Evolutionary conservation across 2,329 filamentous ascomycete species (phyloP).

Genomic region (Fusarium concolor): DNA sequence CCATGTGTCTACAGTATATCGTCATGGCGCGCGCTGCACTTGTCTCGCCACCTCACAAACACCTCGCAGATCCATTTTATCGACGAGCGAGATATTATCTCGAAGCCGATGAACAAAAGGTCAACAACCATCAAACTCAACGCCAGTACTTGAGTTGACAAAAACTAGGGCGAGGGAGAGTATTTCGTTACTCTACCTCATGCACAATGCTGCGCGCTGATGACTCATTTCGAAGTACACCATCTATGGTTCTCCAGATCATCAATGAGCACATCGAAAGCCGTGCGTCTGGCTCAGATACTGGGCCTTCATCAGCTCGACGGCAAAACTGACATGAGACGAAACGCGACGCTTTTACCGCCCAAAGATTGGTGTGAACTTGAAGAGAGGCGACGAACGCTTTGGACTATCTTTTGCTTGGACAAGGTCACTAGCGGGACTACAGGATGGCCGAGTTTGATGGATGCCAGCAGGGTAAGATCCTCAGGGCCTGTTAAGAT

Average conservation of each 20-base stretch:
- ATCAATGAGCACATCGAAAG: conserved; percentile 80
- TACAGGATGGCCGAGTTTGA: conserved; percentile 85
- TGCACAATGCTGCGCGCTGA: conserved; percentile 79
- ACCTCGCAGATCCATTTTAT: conserved; percentile 37
- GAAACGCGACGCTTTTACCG: conserved; percentile 78
- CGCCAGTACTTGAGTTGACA: not conserved
- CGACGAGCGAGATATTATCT: conserved; percentile 39
- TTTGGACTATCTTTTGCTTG: conserved; percentile 83
- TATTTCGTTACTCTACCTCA: conserved; percentile 70
- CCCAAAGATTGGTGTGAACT: conserved; percentile 81
- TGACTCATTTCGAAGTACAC: conserved; percentile 81
- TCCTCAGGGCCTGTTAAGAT: rapidly evolving
- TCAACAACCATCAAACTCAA: not conserved
- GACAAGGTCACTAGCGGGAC: conserved; percentile 87
- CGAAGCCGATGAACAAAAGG: conserved; percentile 43
- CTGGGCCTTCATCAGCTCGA: conserved; percentile 84
- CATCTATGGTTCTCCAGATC: conserved; percentile 84
- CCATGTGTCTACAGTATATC: conserved; percentile 45
- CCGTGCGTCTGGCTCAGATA: conserved; percentile 77
- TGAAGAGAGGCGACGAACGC: conserved; percentile 79
- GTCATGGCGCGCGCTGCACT: conserved; percentile 37
- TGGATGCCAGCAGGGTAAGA: conserved; percentile 74
- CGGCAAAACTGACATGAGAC: conserved; percentile 62
- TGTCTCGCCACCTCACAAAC: conserved; percentile 18
- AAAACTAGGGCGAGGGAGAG: conserved; percentile 37